Evolutionary conservation across 2,329 filamentous ascomycete genomes (phyloP), one percentile per base, ranked within the genome.

Genomic region (Colletotrichum falcatum): DNA sequence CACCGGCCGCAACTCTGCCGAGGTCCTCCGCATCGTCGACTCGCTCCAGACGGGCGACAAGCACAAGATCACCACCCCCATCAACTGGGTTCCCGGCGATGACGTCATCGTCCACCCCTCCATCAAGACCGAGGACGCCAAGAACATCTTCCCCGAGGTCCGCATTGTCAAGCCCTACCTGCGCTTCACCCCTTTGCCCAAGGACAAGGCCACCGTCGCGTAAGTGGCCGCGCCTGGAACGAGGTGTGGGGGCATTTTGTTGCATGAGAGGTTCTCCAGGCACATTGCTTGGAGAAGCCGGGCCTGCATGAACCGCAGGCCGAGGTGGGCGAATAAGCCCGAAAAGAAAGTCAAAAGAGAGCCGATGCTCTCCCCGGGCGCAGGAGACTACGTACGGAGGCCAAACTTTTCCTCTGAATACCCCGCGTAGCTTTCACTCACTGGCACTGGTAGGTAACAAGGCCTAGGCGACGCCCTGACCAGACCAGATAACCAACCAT

Each of bases 71-170:
- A 94, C 92, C 74, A 96, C 93, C 66, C 94, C 94, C 60, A 95
- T 97, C 83, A 92, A 97, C 87, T 97, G 94, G 94, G 86, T 91
- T 48, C 90, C 90, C 54, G 94, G 94, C 65, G 92, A 97, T 78
- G 94, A 98, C 80, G 95, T 97, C 75, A 97, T 98, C 79, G 93
- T 98, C 73, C 94, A 94, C 79, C 94, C 94, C 56, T 87, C 86
- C 72, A 90, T 97, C 79, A 92, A 89, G 80, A 94, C 94, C 73
- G 92, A 93, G 81, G 91, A 96, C 84, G 95, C 94, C 79, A 91
- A 91, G 88, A 90, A 92, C 83, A 90, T 97, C 79, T 97, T 97
- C 87, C 93, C 93, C 73, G 87, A 95, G 73, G 88, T 90, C 83
- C 86, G 86, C 78, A 86, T 87, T 74, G 87, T 91, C 81, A 91